phyloP scores from a whole-genome alignment of 2,329 filamentous ascomycete species.

The Aspergillus sp. region DNA sequence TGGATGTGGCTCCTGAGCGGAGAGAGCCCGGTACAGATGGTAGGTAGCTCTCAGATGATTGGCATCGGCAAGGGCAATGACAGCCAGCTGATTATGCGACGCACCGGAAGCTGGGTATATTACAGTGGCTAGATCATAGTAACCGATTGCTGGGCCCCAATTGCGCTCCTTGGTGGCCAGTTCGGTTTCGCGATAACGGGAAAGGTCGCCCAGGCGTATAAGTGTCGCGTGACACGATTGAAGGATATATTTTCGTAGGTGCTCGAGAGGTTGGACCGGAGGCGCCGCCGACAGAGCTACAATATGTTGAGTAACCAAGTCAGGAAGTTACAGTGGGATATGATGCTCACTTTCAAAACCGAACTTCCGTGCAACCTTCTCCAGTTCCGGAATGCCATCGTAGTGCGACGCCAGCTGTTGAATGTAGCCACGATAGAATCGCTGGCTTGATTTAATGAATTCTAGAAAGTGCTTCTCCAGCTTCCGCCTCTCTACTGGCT shows the following conservation, averaged over 20 bases:
- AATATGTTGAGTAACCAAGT: constrained; percentile 8
- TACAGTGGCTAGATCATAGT: constrained; percentile 78
- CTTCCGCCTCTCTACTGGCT: constrained; percentile 68
- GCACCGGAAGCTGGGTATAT: constrained; percentile 76
- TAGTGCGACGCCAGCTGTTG: constrained; percentile 68
- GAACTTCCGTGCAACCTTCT: constrained; percentile 55
- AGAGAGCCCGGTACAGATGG: constrained; percentile 81
- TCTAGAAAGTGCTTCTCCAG: constrained; percentile 76
- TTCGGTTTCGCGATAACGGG: constrained; percentile 77
- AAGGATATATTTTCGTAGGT: constrained; percentile 61
- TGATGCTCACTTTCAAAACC: constrained; percentile 46
- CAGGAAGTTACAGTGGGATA: constrained; percentile 5
- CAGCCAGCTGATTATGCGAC: constrained; percentile 86
- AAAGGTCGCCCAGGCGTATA: constrained; percentile 84
- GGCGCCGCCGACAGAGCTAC: constrained; percentile 46
- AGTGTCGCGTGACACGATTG: constrained; percentile 78
- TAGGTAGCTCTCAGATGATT: constrained; percentile 85
- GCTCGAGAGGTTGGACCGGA: constrained; percentile 44
- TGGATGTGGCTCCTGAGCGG: constrained; percentile 71
- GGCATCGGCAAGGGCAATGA: constrained; percentile 73
- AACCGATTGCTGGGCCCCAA: constrained; percentile 77
- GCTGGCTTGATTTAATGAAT: constrained; percentile 84
- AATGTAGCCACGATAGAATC: constrained; percentile 85
- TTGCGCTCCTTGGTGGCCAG: constrained; percentile 70
- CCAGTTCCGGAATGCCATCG: constrained; percentile 57